Evolutionary conservation across 1,284 basidiomycete species (phyloP).

Genomic region (Rhodotorula sp.): DNA sequence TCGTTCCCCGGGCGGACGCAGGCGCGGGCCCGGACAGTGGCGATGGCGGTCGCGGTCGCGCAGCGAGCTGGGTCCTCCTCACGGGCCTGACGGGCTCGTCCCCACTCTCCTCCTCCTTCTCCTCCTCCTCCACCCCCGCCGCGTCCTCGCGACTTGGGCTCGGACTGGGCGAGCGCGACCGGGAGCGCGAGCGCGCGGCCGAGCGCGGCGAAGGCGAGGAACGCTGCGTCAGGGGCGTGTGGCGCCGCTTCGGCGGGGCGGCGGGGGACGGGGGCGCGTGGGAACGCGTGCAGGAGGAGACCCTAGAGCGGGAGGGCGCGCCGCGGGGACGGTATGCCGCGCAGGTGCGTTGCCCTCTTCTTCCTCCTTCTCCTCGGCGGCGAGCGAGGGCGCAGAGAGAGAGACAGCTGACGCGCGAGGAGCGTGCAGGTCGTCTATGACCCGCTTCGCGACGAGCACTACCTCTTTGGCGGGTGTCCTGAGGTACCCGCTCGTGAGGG

Average conservation of each 20-base stretch:
- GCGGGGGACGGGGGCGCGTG: conserved; percentile 20
- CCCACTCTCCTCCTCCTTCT: neutral
- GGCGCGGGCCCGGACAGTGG: no score
- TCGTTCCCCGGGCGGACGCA: conserved; percentile 41
- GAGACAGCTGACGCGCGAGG: neutral
- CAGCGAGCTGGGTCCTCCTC: conserved; percentile 49
- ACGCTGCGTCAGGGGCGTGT: conserved; percentile 1
- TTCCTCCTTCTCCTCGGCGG: no score
- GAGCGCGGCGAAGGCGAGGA: neutral
- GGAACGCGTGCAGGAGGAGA: conserved; percentile 35
- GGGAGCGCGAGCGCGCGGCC: neutral
- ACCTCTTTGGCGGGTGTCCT: conserved; percentile 52
- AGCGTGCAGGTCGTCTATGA: conserved; percentile 50
- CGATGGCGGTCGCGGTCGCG: no score
- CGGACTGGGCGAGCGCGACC: neutral
- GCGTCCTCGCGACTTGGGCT: neutral
- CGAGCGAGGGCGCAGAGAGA: neutral
- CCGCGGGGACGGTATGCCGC: conserved; percentile 39
- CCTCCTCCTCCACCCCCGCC: neutral
- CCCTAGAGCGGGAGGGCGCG: neutral
- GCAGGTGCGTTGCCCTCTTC: conserved; percentile 20
- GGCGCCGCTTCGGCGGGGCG: conserved; percentile 13
- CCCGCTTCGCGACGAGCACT: conserved; percentile 47
- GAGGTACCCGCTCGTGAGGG: conserved; percentile 23
- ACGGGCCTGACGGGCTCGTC: conserved; percentile 41